Evolutionary conservation across 371 early-diverging fungal genomes (phyloP).

Genomic region (Globomyces sp.): DNA sequence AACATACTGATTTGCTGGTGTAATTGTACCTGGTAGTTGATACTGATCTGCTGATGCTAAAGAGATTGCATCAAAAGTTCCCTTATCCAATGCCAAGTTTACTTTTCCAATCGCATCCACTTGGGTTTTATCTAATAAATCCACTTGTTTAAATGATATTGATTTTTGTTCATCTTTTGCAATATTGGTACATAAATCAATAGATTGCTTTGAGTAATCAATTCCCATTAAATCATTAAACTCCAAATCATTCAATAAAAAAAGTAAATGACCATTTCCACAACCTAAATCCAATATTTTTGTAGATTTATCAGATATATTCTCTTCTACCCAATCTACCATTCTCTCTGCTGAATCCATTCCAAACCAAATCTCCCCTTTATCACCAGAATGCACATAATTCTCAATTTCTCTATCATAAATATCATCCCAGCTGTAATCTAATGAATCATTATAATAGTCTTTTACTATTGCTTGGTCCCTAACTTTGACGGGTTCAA

Average conservation of each 20-base stretch:
- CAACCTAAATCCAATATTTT: constrained; percentile 83
- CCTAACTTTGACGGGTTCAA: constrained; percentile 12
- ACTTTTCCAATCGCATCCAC: constrained; percentile 39
- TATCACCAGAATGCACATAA: constrained; percentile 78
- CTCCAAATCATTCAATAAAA: constrained; percentile 59
- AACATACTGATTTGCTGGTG: constrained; percentile 27
- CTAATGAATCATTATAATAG: neutral
- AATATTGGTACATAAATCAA: constrained; percentile 62
- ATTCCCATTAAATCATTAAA: constrained; percentile 74
- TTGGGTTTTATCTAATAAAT: constrained; percentile 51
- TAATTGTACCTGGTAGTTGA: neutral
- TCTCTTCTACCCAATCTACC: constrained; percentile 69
- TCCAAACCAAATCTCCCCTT: constrained; percentile 61
- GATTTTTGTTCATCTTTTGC: constrained; percentile 50
- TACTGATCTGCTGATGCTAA: constrained; percentile 32
- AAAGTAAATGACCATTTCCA: constrained; percentile 87
- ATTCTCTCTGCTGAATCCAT: constrained; percentile 51
- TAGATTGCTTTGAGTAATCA: constrained; percentile 80
- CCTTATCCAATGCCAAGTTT: constrained; percentile 78
- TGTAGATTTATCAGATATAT: constrained; percentile 28
- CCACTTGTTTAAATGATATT: constrained; percentile 31
- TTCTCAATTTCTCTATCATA: constrained; percentile 78
- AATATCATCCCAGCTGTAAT: constrained; percentile 75
- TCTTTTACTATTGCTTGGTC: neutral
- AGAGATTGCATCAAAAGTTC: constrained; percentile 91